A percentile compares a stretch with the other conserved stretches of the same genome.
phyloP scores from a whole-genome alignment of 2,329 filamentous ascomycete species.

The Ceratocystis eucalypticola region DNA sequence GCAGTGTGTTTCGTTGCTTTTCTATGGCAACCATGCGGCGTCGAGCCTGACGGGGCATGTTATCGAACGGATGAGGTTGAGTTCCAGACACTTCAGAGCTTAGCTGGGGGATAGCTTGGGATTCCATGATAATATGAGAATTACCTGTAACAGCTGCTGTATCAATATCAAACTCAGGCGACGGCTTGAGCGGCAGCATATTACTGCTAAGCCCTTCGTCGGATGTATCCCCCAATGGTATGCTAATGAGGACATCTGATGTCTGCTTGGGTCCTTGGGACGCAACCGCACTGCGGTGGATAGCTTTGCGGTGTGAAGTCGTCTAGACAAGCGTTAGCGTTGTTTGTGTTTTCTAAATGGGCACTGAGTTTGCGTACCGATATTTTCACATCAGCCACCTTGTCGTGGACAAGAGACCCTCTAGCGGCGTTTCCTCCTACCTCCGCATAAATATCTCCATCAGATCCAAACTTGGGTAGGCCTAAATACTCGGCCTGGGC shows the following conservation, averaged over 20 bases:
- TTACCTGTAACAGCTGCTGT: neutral
- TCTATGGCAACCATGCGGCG: slow-evolving; percentile 14
- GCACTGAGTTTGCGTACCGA: neutral
- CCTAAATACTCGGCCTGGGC: neutral
- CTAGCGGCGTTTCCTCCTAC: neutral
- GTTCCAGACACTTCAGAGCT: no score
- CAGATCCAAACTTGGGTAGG: neutral
- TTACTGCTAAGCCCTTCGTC: neutral
- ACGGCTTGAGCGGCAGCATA: neutral
- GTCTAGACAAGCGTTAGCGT: no score
- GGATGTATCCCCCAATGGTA: slow-evolving; percentile 5
- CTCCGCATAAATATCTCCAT: neutral
- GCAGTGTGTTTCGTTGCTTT: slow-evolving; percentile 9
- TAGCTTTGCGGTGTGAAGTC: neutral
- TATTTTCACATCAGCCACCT: neutral
- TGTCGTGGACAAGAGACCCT: neutral
- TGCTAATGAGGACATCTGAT: slow-evolving; percentile 2
- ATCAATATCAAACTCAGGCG: slow-evolving; percentile 10
- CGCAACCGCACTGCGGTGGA: neutral
- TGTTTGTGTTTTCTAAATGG: neutral
- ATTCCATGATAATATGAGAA: slow-evolving; percentile 7
- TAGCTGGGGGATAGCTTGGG: neutral
- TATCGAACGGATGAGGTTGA: neutral
- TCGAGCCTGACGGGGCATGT: slow-evolving; percentile 8
- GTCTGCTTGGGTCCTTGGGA: neutral